A percentile compares a stretch with the other conserved stretches of the same genome.
Evolutionary conservation across 768 basidiomycete species (phyloP).

Genomic region (Sarcodon sp.): DNA sequence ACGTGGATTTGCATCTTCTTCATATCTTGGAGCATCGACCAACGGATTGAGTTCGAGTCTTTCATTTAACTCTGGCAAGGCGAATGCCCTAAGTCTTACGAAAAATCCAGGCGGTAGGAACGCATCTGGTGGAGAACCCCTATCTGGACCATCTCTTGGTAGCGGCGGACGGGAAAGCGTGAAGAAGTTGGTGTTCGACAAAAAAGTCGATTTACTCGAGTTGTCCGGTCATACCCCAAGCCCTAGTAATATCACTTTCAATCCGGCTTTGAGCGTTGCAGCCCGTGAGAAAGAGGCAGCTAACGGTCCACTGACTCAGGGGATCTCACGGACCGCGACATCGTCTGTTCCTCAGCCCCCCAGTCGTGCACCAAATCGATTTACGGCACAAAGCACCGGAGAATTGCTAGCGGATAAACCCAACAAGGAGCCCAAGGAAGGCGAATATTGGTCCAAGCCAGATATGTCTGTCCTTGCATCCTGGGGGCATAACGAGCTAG

Average conservation of each 20-base stretch:
- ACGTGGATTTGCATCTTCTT: slow-evolving; percentile 30
- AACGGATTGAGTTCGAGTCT: slow-evolving; percentile 24
- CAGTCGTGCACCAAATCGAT: slow-evolving; percentile 22
- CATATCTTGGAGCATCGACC: slow-evolving; percentile 20
- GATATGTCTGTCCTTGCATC: slow-evolving; percentile 60
- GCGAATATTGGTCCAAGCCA: slow-evolving; percentile 89
- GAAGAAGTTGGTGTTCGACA: slow-evolving; percentile 86
- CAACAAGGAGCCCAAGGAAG: slow-evolving; percentile 45
- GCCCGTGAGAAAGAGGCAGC: slow-evolving; percentile 62
- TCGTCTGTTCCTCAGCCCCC: slow-evolving; percentile 7
- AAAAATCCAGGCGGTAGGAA: slow-evolving; percentile 4
- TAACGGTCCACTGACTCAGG: slow-evolving; percentile 5
- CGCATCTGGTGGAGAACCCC: slow-evolving; percentile 24
- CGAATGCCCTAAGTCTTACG: slow-evolving; percentile 40
- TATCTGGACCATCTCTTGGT: slow-evolving; percentile 49
- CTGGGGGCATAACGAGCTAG: slow-evolving; percentile 60
- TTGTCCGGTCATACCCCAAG: slow-evolving; percentile 1
- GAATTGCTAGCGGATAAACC: slow-evolving; percentile 14
- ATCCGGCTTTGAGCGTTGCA: slow-evolving; percentile 61
- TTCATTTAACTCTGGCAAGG: slow-evolving; percentile 42
- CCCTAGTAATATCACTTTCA: slow-evolving; percentile 41
- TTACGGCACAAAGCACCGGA: slow-evolving; percentile 22
- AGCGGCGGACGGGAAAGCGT: slow-evolving; percentile 69
- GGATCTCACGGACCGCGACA: slow-evolving; percentile 15
- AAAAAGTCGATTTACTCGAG: slow-evolving; percentile 62